phyloP scores from a whole-genome alignment of 495 filamentous ascomycete genomes.

The Neurospora terricola region DNA sequence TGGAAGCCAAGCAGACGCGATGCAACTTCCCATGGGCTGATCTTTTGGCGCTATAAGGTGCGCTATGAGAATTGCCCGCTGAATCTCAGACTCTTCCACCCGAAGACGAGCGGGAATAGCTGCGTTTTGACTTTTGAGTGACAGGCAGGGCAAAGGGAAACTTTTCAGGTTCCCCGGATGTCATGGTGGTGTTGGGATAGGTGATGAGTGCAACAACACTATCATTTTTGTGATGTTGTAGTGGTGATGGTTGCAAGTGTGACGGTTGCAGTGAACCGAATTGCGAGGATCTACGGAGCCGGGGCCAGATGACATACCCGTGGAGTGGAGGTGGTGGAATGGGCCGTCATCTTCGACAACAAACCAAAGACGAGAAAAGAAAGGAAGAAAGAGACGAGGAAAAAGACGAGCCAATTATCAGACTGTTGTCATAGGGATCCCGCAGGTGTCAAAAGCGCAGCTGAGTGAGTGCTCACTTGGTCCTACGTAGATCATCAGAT shows the following conservation, averaged over 20 bases:
- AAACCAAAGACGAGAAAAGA: neutral
- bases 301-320: neutral
- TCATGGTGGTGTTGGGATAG: neutral
- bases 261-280: neutral
- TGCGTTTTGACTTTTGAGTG: neutral
- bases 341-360: neutral
- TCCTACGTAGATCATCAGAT: neutral
- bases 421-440: neutral
- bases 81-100: neutral
- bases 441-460: neutral
- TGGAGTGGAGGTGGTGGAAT: neutral
- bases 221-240: neutral
- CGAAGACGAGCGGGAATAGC: neutral
- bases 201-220: neutral
- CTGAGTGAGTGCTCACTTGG: neutral
- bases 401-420: neutral
- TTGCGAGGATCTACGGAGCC: neutral
- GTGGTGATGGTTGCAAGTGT: neutral
- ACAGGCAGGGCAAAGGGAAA: neutral
- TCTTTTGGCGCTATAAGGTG: neutral
- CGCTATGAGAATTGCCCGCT: neutral
- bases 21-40: neutral
- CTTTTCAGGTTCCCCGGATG: neutral
- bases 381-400: neutral
- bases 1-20: neutral